Percentiles rank a stretch among this genome's conserved stretches.
Evolutionary conservation across 345 rosid genomes (phyloP).

Genomic region (Populus euphratica): DNA sequence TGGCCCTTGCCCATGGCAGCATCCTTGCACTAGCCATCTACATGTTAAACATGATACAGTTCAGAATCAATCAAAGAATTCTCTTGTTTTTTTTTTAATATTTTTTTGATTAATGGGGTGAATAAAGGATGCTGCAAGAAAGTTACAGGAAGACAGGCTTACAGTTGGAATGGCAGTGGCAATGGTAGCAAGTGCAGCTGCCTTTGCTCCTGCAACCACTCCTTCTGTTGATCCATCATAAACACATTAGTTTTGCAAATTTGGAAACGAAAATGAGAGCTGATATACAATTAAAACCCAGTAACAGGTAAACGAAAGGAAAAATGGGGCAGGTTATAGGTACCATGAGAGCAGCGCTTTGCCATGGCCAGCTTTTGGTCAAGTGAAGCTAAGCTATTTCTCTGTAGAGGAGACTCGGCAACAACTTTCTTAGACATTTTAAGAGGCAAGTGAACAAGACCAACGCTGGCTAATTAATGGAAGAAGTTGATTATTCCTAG

Average conservation of each 20-base stretch:
- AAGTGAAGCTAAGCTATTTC: slow-evolving; percentile 40
- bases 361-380: slow-evolving; percentile 66
- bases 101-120: neutral
- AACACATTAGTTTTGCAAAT: neutral
- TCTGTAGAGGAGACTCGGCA: slow-evolving; percentile 44
- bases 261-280: neutral
- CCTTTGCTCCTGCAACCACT: slow-evolving; percentile 80
- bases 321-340: neutral
- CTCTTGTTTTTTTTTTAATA: neutral
- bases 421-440: slow-evolving; percentile 47
- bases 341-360: slow-evolving; percentile 56
- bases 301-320: neutral
- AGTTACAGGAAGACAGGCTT: slow-evolving; percentile 12
- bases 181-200: slow-evolving; percentile 62
- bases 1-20: slow-evolving; percentile 84
- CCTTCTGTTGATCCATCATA: slow-evolving; percentile 51
- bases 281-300: neutral
- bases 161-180: slow-evolving; percentile 83
- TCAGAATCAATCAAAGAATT: neutral
- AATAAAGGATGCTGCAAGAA: neutral
- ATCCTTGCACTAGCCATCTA: slow-evolving; percentile 68
- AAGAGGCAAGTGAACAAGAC: neutral
- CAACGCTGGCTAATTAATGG: neutral
- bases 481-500: neutral
- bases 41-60: neutral